Base-by-base conservation (phyloP, 202 grass and related monocot genomes). In the Cymbopogon flexuosus region DNA sequence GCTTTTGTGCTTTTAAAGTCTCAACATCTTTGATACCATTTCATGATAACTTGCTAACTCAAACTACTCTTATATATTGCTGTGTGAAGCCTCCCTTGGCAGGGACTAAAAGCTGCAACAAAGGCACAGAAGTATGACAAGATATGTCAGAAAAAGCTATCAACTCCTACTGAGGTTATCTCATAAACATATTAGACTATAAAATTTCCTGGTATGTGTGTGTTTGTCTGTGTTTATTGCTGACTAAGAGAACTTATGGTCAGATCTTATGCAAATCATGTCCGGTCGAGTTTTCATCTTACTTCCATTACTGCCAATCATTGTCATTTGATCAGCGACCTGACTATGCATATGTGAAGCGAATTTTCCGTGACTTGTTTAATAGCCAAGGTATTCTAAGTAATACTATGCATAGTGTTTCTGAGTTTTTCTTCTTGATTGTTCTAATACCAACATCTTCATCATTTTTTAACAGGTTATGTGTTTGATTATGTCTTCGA, bases 101-200 rank as follows among this genome's bases (percentile, higher is more conserved):
- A 98, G 74, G 95, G 95, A 60, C 59, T 98, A 74, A 98, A 98
- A 91, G 95, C 92, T 79, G 88, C 88, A 66, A 98, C 95, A 75
- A 98, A 98, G 83, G 87, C 92, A 62, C 90, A 95, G 73, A 98
- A 98, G 69, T 98, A 95, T 83, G 92, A 95, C 70, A 98, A 95
- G 77, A 98, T 98, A 82, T 88, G 92, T 66, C 90, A 95, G 80
- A 95, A 95, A 82, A 98, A 98, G 82, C 75, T 98, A 75, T 86
- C 92, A 58, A 98, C 90, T 11, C 92, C 95, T 79, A 89, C 91
- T 23, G 95, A 98, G 90, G 95, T 93, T 84, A 33, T 90, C 19
- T 78, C 46, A 62, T 29, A 60, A 80, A 27, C 43, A 72, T 80
- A 81, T 59, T 66, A 65, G 62, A 75, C 14, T 41, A 24, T 69